Percentiles rank a stretch among this genome's conserved stretches.
Evolutionary conservation across 179 eudicot genomes (phyloP).

Genomic region (Pouteria campechiana): DNA sequence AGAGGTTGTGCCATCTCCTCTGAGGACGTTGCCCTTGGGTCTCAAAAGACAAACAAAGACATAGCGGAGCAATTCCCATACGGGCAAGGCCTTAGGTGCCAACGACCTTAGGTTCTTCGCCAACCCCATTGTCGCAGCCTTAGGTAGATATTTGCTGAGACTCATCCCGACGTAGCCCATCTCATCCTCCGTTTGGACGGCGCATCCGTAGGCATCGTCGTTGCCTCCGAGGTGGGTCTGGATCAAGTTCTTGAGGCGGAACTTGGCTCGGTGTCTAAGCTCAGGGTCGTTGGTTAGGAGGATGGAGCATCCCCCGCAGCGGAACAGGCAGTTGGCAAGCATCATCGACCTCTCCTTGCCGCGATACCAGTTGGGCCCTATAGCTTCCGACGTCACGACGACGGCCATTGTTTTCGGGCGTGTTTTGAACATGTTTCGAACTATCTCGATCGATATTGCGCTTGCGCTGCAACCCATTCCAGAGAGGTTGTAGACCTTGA

Average conservation of each 20-base stretch:
- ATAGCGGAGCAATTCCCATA: constrained; percentile 25
- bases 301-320: constrained; percentile 75
- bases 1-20: constrained; percentile 23
- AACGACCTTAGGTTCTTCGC: constrained; percentile 29
- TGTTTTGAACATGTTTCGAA: constrained; percentile 32
- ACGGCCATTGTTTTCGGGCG: constrained; percentile 33
- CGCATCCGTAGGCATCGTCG: constrained; percentile 59
- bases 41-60: constrained; percentile 5
- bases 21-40: constrained; percentile 13
- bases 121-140: constrained; percentile 36
- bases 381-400: constrained; percentile 52
- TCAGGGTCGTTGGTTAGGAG: constrained; percentile 46
- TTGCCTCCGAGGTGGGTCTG: constrained; percentile 55
- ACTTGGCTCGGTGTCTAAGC: constrained; percentile 23
- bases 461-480: constrained; percentile 85
- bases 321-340: constrained; percentile 71
- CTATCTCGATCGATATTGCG: constrained; percentile 36
- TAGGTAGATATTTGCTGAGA: constrained; percentile 36
- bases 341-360: constrained; percentile 77
- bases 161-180: constrained; percentile 39
- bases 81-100: constrained; percentile 34
- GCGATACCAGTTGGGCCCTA: constrained; percentile 61
- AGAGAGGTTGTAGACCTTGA: constrained; percentile 37
- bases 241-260: constrained; percentile 43
- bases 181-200: constrained; percentile 58